Evolutionary conservation across 768 basidiomycete genomes (phyloP).

Genomic region (Termitomyces sp.): DNA sequence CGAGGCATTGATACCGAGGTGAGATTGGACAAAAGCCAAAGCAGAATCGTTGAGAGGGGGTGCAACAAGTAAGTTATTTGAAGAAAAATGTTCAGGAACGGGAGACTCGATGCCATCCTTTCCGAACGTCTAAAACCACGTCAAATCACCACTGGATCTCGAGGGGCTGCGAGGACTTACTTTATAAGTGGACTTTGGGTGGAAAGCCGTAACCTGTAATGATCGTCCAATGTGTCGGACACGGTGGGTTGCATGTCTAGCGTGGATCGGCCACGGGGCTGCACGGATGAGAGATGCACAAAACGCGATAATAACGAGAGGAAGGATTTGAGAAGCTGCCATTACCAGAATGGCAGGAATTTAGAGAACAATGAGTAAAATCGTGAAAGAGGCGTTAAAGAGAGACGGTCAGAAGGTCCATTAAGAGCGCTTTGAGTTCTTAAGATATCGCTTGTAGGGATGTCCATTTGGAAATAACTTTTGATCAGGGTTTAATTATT

Average conservation of each 20-base stretch:
- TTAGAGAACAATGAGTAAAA: conserved; percentile 7
- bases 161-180: conserved; percentile 6
- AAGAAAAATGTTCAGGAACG: conserved; percentile 7
- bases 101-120: conserved; percentile 21
- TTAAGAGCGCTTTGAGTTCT: background rate
- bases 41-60: conserved; percentile 25
- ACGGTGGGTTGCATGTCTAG: conserved; percentile 28
- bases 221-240: conserved; percentile 23
- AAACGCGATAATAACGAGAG: conserved; percentile 22
- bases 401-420: background rate
- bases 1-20: conserved; percentile 19
- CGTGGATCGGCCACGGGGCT: conserved; percentile 28
- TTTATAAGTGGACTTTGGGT: conserved; percentile 22
- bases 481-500: background rate
- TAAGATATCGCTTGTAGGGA: background rate
- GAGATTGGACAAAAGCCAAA: conserved; percentile 23
- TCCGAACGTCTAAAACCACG: conserved; percentile 21
- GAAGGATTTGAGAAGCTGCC: conserved; percentile 23
- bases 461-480: conserved; percentile 1
- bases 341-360: conserved; percentile 23
- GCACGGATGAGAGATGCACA: conserved; percentile 21
- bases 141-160: background rate
- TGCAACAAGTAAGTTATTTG: conserved; percentile 13
- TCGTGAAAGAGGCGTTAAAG: conserved; percentile 7
- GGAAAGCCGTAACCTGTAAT: conserved; percentile 21